These are phyloP conservation scores for Emericellopsis terricola DNA, from an alignment of 495 filamentous ascomycete species.

Conservation along the genomic window DNA sequence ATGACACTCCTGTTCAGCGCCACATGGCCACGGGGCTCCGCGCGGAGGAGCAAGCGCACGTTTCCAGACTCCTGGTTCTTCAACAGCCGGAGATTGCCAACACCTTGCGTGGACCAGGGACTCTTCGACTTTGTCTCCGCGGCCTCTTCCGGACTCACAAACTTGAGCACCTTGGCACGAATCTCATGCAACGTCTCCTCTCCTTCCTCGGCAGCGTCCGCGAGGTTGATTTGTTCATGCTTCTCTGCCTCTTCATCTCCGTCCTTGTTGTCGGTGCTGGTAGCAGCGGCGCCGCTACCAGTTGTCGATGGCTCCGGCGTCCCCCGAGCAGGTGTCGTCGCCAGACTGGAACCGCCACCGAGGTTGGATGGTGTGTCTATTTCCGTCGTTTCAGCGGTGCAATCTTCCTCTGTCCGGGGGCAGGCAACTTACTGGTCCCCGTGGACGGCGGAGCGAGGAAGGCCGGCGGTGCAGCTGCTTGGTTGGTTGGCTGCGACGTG, in stretches of 20 bases:
- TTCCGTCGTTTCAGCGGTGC: constrained; percentile 3
- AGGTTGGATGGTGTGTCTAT: constrained; percentile 27
- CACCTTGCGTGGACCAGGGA: constrained; percentile 40
- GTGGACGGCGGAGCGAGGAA: constrained; percentile 13
- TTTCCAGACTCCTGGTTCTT: constrained; percentile 44
- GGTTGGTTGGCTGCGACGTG: background rate
- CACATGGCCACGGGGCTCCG: constrained; percentile 50
- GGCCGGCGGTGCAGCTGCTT: constrained; percentile 4
- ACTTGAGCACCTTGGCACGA: constrained; percentile 43
- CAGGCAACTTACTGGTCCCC: constrained; percentile 21
- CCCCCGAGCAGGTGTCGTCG: constrained; percentile 39
- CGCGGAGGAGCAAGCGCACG: constrained; percentile 46
- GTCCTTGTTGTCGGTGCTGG: constrained; percentile 12
- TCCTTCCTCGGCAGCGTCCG: constrained; percentile 49
- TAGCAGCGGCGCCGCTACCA: constrained; percentile 34
- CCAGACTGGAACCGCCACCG: constrained; percentile 32
- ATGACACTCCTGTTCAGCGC: constrained; percentile 48
- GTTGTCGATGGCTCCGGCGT: constrained; percentile 39
- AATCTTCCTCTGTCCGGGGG: constrained; percentile 6
- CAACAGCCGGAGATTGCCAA: constrained; percentile 47
- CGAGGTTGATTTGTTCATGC: constrained; percentile 44
- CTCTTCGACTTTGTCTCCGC: constrained; percentile 16
- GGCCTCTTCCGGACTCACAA: constrained; percentile 19
- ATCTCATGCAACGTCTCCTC: constrained; percentile 46
- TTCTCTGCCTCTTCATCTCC: constrained; percentile 27